Evolutionary conservation across 2,329 filamentous ascomycete genomes (phyloP).

Genomic region (Beauveria rudraprayagi): DNA sequence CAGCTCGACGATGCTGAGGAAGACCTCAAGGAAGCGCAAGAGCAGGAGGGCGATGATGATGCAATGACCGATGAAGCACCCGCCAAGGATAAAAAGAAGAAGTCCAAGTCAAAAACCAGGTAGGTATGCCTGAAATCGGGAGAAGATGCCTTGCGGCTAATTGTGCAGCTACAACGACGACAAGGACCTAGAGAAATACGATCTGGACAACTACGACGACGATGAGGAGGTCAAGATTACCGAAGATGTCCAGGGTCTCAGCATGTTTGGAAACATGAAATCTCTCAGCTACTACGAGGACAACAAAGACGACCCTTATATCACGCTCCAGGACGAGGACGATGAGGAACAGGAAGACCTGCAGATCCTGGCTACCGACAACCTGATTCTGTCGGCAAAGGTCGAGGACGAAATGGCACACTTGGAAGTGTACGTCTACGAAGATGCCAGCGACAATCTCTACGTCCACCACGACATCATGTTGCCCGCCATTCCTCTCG

Average conservation of each 20-base stretch:
- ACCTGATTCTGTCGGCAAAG: constrained; percentile 83
- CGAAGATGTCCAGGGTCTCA: constrained; percentile 59
- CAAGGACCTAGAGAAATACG: constrained; percentile 90
- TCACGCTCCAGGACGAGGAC: constrained; percentile 67
- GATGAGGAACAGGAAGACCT: constrained; percentile 85
- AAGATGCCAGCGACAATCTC: constrained; percentile 89
- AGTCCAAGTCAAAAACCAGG: constrained; percentile 31
- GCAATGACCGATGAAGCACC: constrained; percentile 28
- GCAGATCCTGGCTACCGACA: constrained; percentile 87
- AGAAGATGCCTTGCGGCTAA: constrained; percentile 15
- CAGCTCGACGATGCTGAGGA: constrained; percentile 89
- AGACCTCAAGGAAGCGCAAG: constrained; percentile 67
- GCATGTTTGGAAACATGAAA: constrained; percentile 93
- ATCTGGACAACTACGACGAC: constrained; percentile 92
- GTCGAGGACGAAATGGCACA: constrained; percentile 96
- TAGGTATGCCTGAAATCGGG: constrained; percentile 14
- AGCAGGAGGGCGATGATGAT: constrained; percentile 25
- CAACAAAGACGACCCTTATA: constrained; percentile 93
- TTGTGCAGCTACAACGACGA: constrained; percentile 49
- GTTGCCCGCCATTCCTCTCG: constrained; percentile 92
- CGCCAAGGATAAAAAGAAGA: constrained; percentile 16
- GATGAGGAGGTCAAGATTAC: constrained; percentile 44
- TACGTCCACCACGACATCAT: constrained; percentile 99
- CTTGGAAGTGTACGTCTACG: constrained; percentile 94
- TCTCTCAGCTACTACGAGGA: constrained; percentile 89